Evolutionary conservation across 257 asterid species (phyloP).

Genomic region (Solanum piurae): DNA sequence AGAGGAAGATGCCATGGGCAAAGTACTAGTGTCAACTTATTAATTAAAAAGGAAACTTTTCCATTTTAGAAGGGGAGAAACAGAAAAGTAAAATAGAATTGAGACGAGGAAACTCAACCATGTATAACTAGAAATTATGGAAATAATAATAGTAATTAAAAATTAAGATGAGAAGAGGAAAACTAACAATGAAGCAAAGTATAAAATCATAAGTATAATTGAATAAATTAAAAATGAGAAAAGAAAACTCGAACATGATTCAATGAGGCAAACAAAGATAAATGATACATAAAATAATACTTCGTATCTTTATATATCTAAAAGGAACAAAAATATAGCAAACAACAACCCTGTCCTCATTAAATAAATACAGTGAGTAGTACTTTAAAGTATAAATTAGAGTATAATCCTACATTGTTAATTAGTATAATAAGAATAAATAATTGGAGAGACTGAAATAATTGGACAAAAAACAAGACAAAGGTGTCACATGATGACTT

Average conservation of each 20-base stretch:
- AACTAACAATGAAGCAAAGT: neutral
- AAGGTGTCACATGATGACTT: neutral
- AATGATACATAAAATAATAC: neutral
- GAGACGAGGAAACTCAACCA: neutral
- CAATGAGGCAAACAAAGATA: neutral
- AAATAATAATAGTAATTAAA: neutral
- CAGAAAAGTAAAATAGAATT: neutral
- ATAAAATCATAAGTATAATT: neutral
- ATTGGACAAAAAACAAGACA: neutral
- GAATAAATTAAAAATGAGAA: neutral
- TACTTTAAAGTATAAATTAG: neutral
- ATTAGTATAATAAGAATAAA: neutral
- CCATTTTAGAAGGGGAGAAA: neutral
- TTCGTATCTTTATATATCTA: neutral
- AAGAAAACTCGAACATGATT: neutral
- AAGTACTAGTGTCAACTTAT: neutral
- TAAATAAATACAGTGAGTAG: neutral
- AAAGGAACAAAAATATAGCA: neutral
- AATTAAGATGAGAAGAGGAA: neutral
- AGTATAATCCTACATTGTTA: neutral
- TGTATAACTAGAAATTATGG: neutral
- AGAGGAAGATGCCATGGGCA: neutral
- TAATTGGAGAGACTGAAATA: neutral
- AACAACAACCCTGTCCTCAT: neutral
- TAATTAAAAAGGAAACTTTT: neutral